Conservation (phyloP, 2,329 filamentous ascomycete genomes). For the Orbilia ellipsospora region DNA sequence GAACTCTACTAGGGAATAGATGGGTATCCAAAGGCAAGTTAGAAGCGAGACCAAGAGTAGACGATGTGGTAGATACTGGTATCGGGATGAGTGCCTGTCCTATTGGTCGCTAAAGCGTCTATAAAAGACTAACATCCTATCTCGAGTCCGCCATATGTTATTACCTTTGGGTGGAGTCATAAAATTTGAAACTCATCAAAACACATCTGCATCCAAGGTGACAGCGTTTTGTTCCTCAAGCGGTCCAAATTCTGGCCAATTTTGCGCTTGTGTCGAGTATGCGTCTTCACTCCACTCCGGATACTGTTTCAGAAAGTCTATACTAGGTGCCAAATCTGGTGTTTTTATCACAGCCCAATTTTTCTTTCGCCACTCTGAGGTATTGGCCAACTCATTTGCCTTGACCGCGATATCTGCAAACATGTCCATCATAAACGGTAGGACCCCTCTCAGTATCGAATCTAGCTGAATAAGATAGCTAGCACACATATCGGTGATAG, state of each 20-base stretch:
- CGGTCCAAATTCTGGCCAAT: constrained; percentile 15
- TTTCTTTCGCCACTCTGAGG: not conserved
- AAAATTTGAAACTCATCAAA: no score
- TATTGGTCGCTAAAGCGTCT: no score
- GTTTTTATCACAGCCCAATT: constrained; percentile 9
- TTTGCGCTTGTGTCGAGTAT: not conserved
- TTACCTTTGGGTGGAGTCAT: no score
- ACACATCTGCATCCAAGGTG: no score
- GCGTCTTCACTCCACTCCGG: constrained; percentile 26
- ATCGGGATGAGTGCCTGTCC: no score
- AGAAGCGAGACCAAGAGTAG: no score
- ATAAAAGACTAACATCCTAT: no score
- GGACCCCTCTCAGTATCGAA: not conserved
- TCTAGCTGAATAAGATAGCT: constrained; percentile 15
- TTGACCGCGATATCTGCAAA: constrained; percentile 27
- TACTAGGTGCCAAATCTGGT: not conserved
- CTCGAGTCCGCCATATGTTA: no score
- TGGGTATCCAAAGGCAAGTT: no score
- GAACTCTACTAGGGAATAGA: no score
- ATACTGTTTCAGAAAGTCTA: constrained; percentile 18
- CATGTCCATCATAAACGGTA: constrained; percentile 23
- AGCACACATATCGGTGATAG: constrained; percentile 5
- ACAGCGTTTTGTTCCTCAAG: no score
- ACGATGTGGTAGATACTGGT: no score
- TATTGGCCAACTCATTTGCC: constrained; percentile 3